These are phyloP conservation scores for Tubosaeta brunneosetosa DNA, from an alignment of 768 basidiomycete species.

Conservation along the genomic window DNA sequence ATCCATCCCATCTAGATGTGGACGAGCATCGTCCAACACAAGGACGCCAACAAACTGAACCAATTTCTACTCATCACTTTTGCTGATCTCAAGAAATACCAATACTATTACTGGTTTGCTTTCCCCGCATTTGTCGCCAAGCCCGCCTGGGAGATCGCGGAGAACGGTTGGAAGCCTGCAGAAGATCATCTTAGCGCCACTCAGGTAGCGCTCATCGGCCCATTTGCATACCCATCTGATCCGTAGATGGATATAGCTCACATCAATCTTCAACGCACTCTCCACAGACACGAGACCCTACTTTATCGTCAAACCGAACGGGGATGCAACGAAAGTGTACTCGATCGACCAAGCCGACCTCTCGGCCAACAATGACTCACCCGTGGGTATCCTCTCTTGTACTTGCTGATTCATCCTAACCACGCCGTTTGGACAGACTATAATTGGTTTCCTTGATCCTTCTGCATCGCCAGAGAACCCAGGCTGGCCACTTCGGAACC, in stretches of 20 bases:
- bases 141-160: slow-evolving; percentile 83
- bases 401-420: slow-evolving; percentile 15
- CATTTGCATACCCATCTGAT: neutral
- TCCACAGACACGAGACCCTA: slow-evolving; percentile 43
- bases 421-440: slow-evolving; percentile 28
- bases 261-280: slow-evolving; percentile 49
- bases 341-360: slow-evolving; percentile 60
- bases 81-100: slow-evolving; percentile 97
- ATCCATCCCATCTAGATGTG: slow-evolving; percentile 51
- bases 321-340: slow-evolving; percentile 39
- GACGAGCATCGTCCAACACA: slow-evolving; percentile 50
- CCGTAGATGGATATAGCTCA: slow-evolving; percentile 36
- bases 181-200: slow-evolving; percentile 39
- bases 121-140: slow-evolving; percentile 90
- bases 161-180: slow-evolving; percentile 54
- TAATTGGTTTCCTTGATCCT: slow-evolving; percentile 76
- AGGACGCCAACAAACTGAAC: slow-evolving; percentile 55
- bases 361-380: slow-evolving; percentile 43
- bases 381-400: slow-evolving; percentile 32
- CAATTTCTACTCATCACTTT: slow-evolving; percentile 89
- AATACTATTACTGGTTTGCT: slow-evolving; percentile 97
- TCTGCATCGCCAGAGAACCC: slow-evolving; percentile 71
- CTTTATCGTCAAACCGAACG: slow-evolving; percentile 53
- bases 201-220: slow-evolving; percentile 31
- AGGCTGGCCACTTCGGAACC: slow-evolving; percentile 92